phyloP scores from a whole-genome alignment of 441 rosid genomes.

The Cnidoscolus chayamansa region DNA sequence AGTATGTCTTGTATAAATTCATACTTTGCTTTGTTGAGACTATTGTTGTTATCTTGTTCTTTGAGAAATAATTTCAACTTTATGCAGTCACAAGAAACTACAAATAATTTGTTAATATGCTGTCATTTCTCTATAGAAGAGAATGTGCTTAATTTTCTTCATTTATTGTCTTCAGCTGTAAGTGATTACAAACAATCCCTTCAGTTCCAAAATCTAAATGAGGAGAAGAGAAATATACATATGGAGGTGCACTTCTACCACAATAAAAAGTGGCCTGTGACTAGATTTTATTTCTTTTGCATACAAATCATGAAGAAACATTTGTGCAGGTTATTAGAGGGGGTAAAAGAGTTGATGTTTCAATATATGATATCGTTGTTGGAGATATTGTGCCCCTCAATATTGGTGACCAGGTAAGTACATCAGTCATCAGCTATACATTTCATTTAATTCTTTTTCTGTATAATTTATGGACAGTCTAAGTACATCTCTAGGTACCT shows the following conservation, averaged over 20 bases:
- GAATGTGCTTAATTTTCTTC: not conserved
- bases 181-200: slow-evolving; percentile 97
- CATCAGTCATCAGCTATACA: not conserved
- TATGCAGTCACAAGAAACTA: not conserved
- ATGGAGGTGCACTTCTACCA: slow-evolving; percentile 57
- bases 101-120: not conserved
- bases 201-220: slow-evolving; percentile 92
- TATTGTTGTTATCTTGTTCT: not conserved
- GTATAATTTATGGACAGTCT: slow-evolving; percentile 13
- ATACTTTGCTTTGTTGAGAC: not conserved
- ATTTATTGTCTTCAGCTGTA: slow-evolving; percentile 56
- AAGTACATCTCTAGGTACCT: slow-evolving; percentile 58
- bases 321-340: slow-evolving; percentile 69
- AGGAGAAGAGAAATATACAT: slow-evolving; percentile 92
- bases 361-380: slow-evolving; percentile 88
- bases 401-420: slow-evolving; percentile 86
- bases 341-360: slow-evolving; percentile 86
- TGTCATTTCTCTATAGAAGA: not conserved
- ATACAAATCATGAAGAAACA: slow-evolving; percentile 20
- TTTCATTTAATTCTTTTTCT: slow-evolving; percentile 1
- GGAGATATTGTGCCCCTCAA: slow-evolving; percentile 92
- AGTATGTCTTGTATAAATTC: not conserved
- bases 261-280: not conserved
- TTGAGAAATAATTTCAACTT: not conserved
- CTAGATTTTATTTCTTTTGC: slow-evolving; percentile 16